Base-by-base conservation (phyloP, 1,139 yeast species). In the Blastobotrys aristatus region DNA sequence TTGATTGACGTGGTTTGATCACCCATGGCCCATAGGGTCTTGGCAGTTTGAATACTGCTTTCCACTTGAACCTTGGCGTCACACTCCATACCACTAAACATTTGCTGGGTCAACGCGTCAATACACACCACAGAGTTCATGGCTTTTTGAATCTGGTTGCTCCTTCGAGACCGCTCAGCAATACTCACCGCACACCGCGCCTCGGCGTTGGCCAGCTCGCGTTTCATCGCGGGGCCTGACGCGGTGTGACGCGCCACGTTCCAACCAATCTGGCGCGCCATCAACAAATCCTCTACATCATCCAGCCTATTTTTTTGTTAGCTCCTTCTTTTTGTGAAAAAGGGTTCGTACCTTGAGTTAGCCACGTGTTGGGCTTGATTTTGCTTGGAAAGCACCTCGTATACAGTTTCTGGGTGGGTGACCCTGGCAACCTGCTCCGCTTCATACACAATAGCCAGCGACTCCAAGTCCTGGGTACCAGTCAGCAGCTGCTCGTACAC, bases 211-310 rank as follows among this genome's bases (percentile, higher is more conserved):
- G 35, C 6, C n/a, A 41, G 14, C 16, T 3, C 16, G 5, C 21
- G 29, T 13, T 32, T 4, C 4, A 33, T 33, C 27, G 14, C 18
- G 3, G 26, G 16, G 2, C n/a, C 32, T 21, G 16, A 21, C 13
- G 17, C 16, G 13, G 39, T 44, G 37, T n/a, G 8, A 10, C 40
- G 17, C 18, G 42, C 37, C 8, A 37, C 27, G 24, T 20, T 43
- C 62, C 61, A 58, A 36, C 50, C 35, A 18, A 52, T 49, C 40
- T 55, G 53, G 29, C 63, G 47, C 1, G 62, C 58, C 10, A 47
- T 18, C 14, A 59, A 33, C n/a, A 57, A 32, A 34, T 56, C 53
- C 20, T 57, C 59, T 31, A 48, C 37, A 4, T 45, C 46, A 11
- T 47, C 53, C 42, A 52, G 51, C 18, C 45, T 29, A 35, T 2